Percentiles rank a stretch among this genome's conserved stretches.
These are phyloP conservation scores for Eurotiales sp. DNA, from an alignment of 2,329 filamentous ascomycete genomes.

Conservation along the genomic window DNA sequence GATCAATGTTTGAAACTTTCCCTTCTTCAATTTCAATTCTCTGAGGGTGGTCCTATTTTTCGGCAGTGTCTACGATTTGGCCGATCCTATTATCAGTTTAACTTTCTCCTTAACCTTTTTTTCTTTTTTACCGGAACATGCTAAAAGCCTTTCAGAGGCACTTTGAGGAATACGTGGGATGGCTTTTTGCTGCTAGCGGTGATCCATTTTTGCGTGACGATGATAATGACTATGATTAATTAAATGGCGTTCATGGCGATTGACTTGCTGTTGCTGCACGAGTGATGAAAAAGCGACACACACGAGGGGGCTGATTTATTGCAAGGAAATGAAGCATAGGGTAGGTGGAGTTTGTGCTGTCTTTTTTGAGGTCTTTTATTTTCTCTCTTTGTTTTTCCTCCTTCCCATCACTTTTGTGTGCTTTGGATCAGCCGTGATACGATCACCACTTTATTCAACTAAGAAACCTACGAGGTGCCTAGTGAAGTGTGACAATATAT, in stretches of 20 bases:
- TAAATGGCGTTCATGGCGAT: background rate
- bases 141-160: background rate
- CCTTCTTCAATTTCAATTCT: background rate
- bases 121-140: background rate
- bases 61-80: background rate
- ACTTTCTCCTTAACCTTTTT: too few species aligned
- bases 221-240: background rate
- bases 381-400: too few species aligned
- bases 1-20: slow-evolving; percentile 26
- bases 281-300: background rate
- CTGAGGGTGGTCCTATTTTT: background rate
- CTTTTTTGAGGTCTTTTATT: too few species aligned
- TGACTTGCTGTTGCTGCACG: background rate
- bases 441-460: too few species aligned
- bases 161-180: background rate
- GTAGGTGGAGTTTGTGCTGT: background rate
- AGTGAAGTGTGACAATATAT: too few species aligned
- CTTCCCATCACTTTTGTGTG: too few species aligned
- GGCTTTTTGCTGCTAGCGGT: background rate
- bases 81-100: background rate
- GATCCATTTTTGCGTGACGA: background rate
- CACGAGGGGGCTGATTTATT: background rate
- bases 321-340: background rate
- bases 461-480: too few species aligned
- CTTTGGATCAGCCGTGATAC: too few species aligned